These are phyloP conservation scores for Lepiota brunneoincarnata DNA, from an alignment of 768 basidiomycete genomes.

Conservation along the genomic window DNA sequence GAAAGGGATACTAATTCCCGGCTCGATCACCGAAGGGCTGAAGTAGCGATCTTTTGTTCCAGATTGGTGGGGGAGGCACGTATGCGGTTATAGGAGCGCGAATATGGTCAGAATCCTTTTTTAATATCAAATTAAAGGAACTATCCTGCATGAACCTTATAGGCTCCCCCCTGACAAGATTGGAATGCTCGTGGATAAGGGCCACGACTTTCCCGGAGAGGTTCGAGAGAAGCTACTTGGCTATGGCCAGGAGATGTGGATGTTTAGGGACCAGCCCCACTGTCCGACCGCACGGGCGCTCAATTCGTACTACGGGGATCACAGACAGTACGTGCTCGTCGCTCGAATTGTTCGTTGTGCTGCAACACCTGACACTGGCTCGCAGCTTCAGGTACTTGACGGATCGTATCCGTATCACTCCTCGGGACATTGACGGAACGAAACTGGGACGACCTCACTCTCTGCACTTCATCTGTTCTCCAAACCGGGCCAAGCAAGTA, in stretches of 20 bases:
- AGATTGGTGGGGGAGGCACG: constrained; percentile 91
- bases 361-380: neutral
- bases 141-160: neutral
- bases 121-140: neutral
- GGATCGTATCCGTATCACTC: constrained; percentile 66
- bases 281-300: constrained; percentile 67
- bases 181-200: constrained; percentile 85
- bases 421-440: constrained; percentile 60
- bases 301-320: constrained; percentile 73
- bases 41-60: neutral
- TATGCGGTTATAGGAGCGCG: constrained; percentile 80
- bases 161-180: constrained; percentile 66
- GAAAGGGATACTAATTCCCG: constrained; percentile 28
- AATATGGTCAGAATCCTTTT: constrained; percentile 57
- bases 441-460: constrained; percentile 46
- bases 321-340: constrained; percentile 62
- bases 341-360: constrained; percentile 3
- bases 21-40: constrained; percentile 6
- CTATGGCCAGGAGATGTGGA: constrained; percentile 78
- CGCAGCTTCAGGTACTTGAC: constrained; percentile 78
- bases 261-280: constrained; percentile 59
- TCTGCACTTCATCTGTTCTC: constrained; percentile 87
- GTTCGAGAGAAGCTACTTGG: constrained; percentile 53
- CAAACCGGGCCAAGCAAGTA: constrained; percentile 63
- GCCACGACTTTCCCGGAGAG: constrained; percentile 65